Evolutionary conservation across 192 early-diverging fungal genomes (phyloP).

Genomic region (Haplosporangium gracile): DNA sequence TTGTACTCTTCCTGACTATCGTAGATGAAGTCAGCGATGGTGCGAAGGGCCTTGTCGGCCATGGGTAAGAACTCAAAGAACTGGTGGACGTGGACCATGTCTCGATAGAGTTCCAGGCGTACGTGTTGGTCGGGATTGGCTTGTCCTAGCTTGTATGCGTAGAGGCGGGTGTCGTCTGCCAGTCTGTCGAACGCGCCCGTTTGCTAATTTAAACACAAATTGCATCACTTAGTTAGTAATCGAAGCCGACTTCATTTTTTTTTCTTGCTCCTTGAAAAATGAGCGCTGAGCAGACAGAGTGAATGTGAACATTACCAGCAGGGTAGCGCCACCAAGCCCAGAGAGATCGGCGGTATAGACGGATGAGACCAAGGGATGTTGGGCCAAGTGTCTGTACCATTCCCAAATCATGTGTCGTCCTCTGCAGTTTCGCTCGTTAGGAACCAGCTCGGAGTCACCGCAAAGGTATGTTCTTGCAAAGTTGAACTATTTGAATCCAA

Average conservation of each 20-base stretch:
- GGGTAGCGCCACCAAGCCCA: slow-evolving; percentile 11
- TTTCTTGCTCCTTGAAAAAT: background rate
- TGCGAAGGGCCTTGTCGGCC: slow-evolving; percentile 17
- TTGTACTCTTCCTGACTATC: background rate
- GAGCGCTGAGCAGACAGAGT: background rate
- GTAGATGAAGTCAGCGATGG: slow-evolving; percentile 25
- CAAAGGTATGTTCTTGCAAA: slow-evolving; percentile 48
- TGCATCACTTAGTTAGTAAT: background rate
- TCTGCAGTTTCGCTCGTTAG: slow-evolving; percentile 30
- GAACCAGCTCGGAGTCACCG: slow-evolving; percentile 25
- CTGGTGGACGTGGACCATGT: slow-evolving; percentile 50
- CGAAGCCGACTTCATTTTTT: background rate
- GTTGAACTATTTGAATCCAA: slow-evolving; percentile 21
- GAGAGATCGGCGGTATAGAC: slow-evolving; percentile 36
- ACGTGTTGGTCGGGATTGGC: slow-evolving; percentile 7
- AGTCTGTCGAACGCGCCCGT: slow-evolving; percentile 43
- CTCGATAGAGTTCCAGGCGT: slow-evolving; percentile 34
- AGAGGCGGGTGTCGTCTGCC: slow-evolving; percentile 41
- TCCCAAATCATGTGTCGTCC: slow-evolving; percentile 39
- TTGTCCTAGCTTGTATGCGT: slow-evolving; percentile 40
- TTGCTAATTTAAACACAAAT: slow-evolving; percentile 25
- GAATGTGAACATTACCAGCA: slow-evolving; percentile 5
- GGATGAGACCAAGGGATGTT: slow-evolving; percentile 42
- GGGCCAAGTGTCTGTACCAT: slow-evolving; percentile 49
- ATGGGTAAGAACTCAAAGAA: slow-evolving; percentile 47